Conservation (phyloP, 2,329 filamentous ascomycete species). For the Verticillium dahliae region DNA sequence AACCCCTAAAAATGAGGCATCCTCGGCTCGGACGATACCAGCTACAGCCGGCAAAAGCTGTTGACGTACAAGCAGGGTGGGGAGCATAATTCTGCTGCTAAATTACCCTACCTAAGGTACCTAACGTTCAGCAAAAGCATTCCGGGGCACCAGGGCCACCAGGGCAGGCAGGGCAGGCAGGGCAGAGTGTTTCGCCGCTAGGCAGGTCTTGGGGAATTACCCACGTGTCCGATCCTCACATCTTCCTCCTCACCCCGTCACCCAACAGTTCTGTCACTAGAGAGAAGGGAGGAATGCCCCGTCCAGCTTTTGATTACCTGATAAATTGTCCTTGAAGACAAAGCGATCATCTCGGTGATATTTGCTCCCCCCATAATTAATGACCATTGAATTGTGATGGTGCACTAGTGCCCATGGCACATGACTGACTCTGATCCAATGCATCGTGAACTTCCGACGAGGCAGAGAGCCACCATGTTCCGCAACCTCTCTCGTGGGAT, state of each 20-base stretch:
- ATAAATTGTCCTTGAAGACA: neutral
- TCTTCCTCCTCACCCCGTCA: too few species aligned
- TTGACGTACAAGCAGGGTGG: neutral
- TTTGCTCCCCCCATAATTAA: too few species aligned
- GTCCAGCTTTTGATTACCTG: neutral
- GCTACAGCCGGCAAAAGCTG: neutral
- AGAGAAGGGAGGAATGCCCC: neutral
- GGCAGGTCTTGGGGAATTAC: neutral
- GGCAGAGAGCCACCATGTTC: neutral
- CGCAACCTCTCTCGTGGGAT: neutral
- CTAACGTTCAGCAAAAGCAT: neutral
- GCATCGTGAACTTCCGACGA: neutral
- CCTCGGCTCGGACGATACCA: neutral
- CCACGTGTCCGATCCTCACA: neutral
- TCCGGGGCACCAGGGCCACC: neutral
- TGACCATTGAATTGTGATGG: too few species aligned
- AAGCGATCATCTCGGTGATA: too few species aligned
- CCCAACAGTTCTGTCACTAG: neutral
- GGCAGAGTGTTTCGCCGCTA: constrained; percentile 1
- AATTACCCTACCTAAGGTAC: neutral
- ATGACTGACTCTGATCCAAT: too few species aligned
- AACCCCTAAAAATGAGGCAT: neutral
- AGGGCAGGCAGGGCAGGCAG: neutral
- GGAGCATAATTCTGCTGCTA: neutral
- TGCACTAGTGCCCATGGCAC: too few species aligned